Conservation (phyloP, 2,329 filamentous ascomycete genomes). For the Colletotrichum lini region DNA sequence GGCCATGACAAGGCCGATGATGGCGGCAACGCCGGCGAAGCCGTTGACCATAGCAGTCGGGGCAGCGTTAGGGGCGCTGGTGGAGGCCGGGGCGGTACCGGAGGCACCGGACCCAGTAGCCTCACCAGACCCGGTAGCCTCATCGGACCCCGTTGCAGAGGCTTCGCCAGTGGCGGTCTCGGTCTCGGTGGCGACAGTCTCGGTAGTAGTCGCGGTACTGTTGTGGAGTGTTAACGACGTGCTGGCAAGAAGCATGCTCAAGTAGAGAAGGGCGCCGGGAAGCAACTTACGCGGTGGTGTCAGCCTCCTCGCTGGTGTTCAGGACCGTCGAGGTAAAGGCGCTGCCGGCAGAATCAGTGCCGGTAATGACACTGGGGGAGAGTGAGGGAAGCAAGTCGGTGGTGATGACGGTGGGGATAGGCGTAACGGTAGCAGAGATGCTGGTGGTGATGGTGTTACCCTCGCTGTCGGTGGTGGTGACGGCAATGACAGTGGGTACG, state of each 20-base stretch:
- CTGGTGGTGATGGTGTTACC: constrained; percentile 47
- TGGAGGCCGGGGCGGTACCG: constrained; percentile 16
- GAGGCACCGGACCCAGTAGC: constrained; percentile 16
- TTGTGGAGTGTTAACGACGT: neutral
- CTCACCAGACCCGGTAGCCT: constrained; percentile 9
- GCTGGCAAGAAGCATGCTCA: neutral
- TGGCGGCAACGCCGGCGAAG: constrained; percentile 9
- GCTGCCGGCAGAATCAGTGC: constrained; percentile 35
- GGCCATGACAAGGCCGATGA: constrained; percentile 30
- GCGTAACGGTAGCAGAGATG: constrained; percentile 42
- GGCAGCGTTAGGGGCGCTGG: constrained; percentile 31
- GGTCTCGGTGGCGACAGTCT: constrained; percentile 3
- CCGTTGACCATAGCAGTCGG: constrained; percentile 24
- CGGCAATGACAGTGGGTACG: constrained; percentile 43
- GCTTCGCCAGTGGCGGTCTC: constrained; percentile 26
- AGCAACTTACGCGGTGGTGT: constrained; percentile 33
- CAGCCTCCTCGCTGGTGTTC: constrained; percentile 13
- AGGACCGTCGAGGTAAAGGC: constrained; percentile 33
- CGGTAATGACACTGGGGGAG: constrained; percentile 30
- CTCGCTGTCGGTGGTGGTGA: constrained; percentile 46
- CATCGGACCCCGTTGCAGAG: constrained; percentile 23
- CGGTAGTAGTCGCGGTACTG: constrained; percentile 16
- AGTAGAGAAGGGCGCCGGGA: neutral
- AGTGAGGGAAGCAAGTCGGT: constrained; percentile 24
- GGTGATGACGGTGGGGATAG: constrained; percentile 26